phyloP scores from a whole-genome alignment of 768 basidiomycete species.

The Lyophyllum semitale region DNA sequence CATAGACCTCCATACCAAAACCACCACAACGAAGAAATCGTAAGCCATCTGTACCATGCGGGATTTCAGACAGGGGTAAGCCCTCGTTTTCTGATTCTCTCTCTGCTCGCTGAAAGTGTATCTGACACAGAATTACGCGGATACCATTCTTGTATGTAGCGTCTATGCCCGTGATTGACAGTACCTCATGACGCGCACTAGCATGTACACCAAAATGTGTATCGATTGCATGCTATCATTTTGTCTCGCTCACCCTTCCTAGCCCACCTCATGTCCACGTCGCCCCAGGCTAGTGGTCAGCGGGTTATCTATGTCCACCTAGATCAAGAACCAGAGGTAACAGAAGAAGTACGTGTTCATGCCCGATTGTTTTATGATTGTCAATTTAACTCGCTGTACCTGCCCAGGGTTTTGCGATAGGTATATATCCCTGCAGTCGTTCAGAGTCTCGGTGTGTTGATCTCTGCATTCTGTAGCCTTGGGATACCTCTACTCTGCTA shows the following conservation, averaged over 20 bases:
- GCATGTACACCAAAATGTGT: constrained; percentile 76
- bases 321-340: constrained; percentile 80
- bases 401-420: constrained; percentile 73
- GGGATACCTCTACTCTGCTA: constrained; percentile 78
- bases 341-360: constrained; percentile 67
- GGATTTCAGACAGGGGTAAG: constrained; percentile 84
- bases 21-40: constrained; percentile 77
- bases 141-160: constrained; percentile 70
- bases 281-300: constrained; percentile 65
- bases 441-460: constrained; percentile 10
- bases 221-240: constrained; percentile 82
- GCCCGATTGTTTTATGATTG: constrained; percentile 6
- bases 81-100: constrained; percentile 2
- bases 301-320: constrained; percentile 74
- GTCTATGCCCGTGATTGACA: constrained; percentile 1
- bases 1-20: constrained; percentile 52
- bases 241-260: constrained; percentile 87
- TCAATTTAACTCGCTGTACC: constrained; percentile 13
- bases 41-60: constrained; percentile 76
- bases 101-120: constrained; percentile 12
- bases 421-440: constrained; percentile 33
- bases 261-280: constrained; percentile 85
- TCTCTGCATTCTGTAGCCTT: constrained; percentile 50
- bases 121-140: constrained; percentile 70
- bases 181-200: constrained; percentile 27